These are phyloP conservation scores for Barnettozyma populi DNA, from an alignment of 805 yeast species.

Conservation along the genomic window DNA sequence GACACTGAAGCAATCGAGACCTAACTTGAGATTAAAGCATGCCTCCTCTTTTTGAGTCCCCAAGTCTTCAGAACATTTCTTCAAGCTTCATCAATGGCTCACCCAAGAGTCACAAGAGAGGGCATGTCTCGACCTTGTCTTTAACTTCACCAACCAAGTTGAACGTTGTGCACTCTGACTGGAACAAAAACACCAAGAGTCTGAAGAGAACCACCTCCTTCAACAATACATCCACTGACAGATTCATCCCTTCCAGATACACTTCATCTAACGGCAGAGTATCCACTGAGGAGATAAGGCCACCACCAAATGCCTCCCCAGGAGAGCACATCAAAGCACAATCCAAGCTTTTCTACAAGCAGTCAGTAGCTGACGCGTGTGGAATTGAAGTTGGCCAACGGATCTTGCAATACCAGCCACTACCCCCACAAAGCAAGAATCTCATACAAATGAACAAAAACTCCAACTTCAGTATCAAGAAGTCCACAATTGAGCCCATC, in stretches of 20 bases:
- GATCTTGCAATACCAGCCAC: slow-evolving; percentile 81
- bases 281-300: slow-evolving; percentile 32
- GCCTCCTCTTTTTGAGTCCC: slow-evolving; percentile 16
- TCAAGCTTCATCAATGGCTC: slow-evolving; percentile 13
- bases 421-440: slow-evolving; percentile 54
- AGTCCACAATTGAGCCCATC: slow-evolving; percentile 48
- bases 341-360: slow-evolving; percentile 49
- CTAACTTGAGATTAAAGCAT: not conserved
- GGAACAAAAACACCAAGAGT: slow-evolving; percentile 25
- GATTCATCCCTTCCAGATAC: slow-evolving; percentile 58
- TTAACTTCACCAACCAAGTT: slow-evolving; percentile 42
- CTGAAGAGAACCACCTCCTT: slow-evolving; percentile 21
- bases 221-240: slow-evolving; percentile 33
- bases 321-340: slow-evolving; percentile 38
- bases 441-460: slow-evolving; percentile 21
- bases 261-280: slow-evolving; percentile 43
- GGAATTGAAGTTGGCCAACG: slow-evolving; percentile 80
- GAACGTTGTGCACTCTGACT: slow-evolving; percentile 37
- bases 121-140: slow-evolving; percentile 32
- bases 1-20: not conserved
- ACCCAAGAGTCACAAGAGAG: slow-evolving; percentile 14
- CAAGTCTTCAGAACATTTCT: slow-evolving; percentile 13
- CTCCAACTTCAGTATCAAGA: slow-evolving; percentile 23
- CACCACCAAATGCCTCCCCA: slow-evolving; percentile 44
- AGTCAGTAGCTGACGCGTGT: slow-evolving; percentile 90